Base-by-base conservation (phyloP, 352 stramenopile species). In the Globisporangium sylvaticum region DNA sequence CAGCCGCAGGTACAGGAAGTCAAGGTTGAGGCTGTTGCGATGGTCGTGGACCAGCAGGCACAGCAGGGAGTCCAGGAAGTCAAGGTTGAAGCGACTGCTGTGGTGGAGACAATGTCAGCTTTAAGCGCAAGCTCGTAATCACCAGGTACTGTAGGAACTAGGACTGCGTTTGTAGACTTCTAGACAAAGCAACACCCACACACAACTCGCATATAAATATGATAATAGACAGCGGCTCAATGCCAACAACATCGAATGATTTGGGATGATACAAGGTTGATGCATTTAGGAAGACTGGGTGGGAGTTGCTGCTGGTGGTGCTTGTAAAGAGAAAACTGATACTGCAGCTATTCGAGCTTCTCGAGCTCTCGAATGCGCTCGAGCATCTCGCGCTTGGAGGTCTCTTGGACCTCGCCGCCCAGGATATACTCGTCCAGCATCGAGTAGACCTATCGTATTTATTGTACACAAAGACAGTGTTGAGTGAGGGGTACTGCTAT, bases 341-440 rank as follows among this genome's bases (percentile, higher is more conserved):
- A 46, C 14, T 32, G 61, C 25, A 29, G 31, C 46, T 89, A 94
- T 66, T 97, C 89, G 56, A 97, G 78, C 75, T 97, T 98, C 68
- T 98, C 91, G 12, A 98, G 79, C 69, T 98, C 89, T 39, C 84
- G 81, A 55, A 98, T 95, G 71, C 91, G 85, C 57, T 97, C 88
- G 31, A 98, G 87, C 78, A 98, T 98, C 69, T 97, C 91, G 37
- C 80, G 79, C 73, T 97, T 97, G 67, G 81, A 96, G 7, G 88
- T 97, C 66, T 98, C 94, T 67, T 97, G 88, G 44, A 98, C 82
- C 75, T 98, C 90, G 24, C 95, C 94, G n/a, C 85, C 95, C 22
- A 98, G 75, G 48, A 98, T 97, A 70, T 97, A 98, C 73, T 98
- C 93, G 79, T 98, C 95, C 69, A 98, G 78, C 75, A 98, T 96